These are phyloP conservation scores for Aspergillus funiculosus DNA, from an alignment of 495 filamentous ascomycete genomes.

Conservation along the genomic window DNA sequence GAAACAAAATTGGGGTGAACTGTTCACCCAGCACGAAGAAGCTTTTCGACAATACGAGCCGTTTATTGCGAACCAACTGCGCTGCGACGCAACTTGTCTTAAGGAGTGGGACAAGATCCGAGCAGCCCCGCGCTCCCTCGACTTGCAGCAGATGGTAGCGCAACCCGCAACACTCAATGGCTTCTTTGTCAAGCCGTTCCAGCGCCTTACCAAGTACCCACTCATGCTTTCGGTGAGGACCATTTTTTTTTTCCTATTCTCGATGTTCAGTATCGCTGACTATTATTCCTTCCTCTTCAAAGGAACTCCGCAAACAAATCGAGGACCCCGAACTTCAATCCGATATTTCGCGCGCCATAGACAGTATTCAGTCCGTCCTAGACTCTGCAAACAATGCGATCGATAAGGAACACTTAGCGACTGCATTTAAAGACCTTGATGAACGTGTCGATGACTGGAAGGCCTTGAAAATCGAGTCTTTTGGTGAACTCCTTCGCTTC, in stretches of 20 bases:
- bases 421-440: slow-evolving; percentile 74
- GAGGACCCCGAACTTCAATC: slow-evolving; percentile 61
- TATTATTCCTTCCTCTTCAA: slow-evolving; percentile 2
- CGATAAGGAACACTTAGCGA: slow-evolving; percentile 71
- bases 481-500: slow-evolving; percentile 81
- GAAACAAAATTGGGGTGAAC: slow-evolving; percentile 82
- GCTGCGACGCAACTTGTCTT: slow-evolving; percentile 44
- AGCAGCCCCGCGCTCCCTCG: slow-evolving; percentile 46
- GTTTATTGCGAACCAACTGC: slow-evolving; percentile 86
- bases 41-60: slow-evolving; percentile 88
- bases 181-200: slow-evolving; percentile 94
- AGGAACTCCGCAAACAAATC: slow-evolving; percentile 83
- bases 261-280: not conserved
- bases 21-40: slow-evolving; percentile 75
- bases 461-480: slow-evolving; percentile 78
- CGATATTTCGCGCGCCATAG: slow-evolving; percentile 66
- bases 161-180: slow-evolving; percentile 62
- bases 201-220: slow-evolving; percentile 90
- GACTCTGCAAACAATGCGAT: slow-evolving; percentile 84
- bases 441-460: slow-evolving; percentile 97
- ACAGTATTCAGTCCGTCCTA: slow-evolving; percentile 69
- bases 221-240: slow-evolving; percentile 71
- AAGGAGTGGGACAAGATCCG: slow-evolving; percentile 52
- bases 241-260: not conserved
- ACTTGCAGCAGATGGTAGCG: slow-evolving; percentile 59